Base-by-base conservation (phyloP, 345 rosid species). In the Psidium friedrichsthalianum region DNA sequence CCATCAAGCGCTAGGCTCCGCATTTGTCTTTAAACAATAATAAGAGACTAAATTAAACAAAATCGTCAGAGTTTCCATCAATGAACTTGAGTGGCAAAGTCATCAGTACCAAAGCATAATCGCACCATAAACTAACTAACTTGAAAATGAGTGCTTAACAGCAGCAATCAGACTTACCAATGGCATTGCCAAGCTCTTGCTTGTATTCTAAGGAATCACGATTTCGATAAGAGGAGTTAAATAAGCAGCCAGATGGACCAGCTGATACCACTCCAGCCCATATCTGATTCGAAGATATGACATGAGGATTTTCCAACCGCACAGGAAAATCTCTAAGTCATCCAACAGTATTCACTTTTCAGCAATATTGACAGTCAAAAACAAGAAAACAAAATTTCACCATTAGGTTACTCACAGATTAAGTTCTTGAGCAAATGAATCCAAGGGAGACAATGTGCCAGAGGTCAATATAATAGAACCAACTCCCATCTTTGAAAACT, bases 261-360 rank as follows among this genome's bases (percentile, higher is more conserved):
- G 86, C 86, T 84, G 95, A 88, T 78, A 97, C 95, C 92, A 96
- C 95, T 90, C 98, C 99, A 82, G 96, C 98, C 98, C 98, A 96
- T 84, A 97, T 89, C 91, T 97, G 98, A 89, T 92, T 90, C 82
- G 95, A 91, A 85, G 98, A 93, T 90, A 97, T 97, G 85, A 95
- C 99, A 90, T 97, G 99, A 89, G 99, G 99, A 89, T 97, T 97
- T 90, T 97, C 98, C 93, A 97, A 83, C 84, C 92, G 95, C 87
- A 97, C 76, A 58, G 99, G 99, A 94, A 97, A 97, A 86, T 94
- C 89, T 90, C 98, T 97, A 91, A 85, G 87, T 86, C 87, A 82
- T 59, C 82, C 49, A 86, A 69, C 51, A 24, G 76, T 78, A 76
- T 85, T 88, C 85, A 58, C 86, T 82, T 56, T 56, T 88, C 51